These are phyloP conservation scores for Alternaria arbusti DNA, from an alignment of 2,329 filamentous ascomycete species.

Conservation along the genomic window DNA sequence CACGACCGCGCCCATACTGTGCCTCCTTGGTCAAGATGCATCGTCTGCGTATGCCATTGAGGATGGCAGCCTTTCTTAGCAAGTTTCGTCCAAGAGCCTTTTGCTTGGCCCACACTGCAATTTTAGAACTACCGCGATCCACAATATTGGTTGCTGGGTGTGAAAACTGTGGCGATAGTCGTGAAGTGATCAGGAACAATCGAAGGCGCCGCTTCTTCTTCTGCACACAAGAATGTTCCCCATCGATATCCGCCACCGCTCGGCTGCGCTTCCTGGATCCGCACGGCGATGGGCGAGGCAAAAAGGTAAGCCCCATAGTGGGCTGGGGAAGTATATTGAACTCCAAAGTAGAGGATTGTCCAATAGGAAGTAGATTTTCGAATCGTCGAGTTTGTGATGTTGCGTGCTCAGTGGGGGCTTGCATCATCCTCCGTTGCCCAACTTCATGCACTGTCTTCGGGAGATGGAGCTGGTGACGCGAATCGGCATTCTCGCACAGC, in stretches of 20 bases:
- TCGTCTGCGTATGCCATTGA: conserved; percentile 65
- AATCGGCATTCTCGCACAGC: conserved; percentile 39
- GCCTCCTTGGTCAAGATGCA: conserved; percentile 26
- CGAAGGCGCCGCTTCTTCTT: conserved; percentile 73
- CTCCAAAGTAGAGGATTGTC: conserved; percentile 34
- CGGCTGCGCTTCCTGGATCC: conserved; percentile 59
- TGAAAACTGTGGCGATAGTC: conserved; percentile 73
- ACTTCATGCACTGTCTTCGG: conserved; percentile 35
- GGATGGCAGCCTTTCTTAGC: conserved; percentile 68
- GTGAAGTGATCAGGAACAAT: conserved; percentile 68
- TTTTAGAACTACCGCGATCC: conserved; percentile 62
- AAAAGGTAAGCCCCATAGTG: conserved; percentile 45
- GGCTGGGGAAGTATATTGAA: conserved; percentile 38
- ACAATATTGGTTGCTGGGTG: conserved; percentile 73
- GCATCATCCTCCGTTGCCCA: conserved; percentile 42
- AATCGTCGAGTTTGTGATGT: conserved; percentile 14
- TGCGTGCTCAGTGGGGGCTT: conserved; percentile 16
- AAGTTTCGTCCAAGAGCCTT: conserved; percentile 58
- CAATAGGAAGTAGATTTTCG: conserved; percentile 15
- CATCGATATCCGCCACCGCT: conserved; percentile 64
- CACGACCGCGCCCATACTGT: conserved; percentile 20
- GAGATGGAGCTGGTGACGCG: conserved; percentile 20
- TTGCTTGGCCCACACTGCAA: conserved; percentile 56
- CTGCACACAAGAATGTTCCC: conserved; percentile 56
- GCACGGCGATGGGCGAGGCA: conserved; percentile 28